Base-by-base conservation (phyloP, 495 filamentous ascomycete genomes). In the Venustampulla echinocandica region DNA sequence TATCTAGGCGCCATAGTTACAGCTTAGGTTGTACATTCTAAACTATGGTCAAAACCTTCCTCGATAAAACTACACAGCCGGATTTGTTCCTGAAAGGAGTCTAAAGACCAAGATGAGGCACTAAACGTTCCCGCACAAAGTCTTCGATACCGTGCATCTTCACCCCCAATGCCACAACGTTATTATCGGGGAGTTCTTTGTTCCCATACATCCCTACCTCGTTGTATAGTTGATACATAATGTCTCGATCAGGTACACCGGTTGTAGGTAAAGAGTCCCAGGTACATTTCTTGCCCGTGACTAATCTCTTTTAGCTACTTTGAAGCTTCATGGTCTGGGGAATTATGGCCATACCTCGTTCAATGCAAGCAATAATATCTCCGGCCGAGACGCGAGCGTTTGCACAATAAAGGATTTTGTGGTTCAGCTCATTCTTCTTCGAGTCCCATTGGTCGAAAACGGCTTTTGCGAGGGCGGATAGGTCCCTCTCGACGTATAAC, bases 171-270 rank as follows among this genome's bases (percentile, higher is more conserved):
- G 4, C 32, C 27, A 46, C 6, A 11, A 46, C 17, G 14, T 46
- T 46, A 13, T 34, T 10, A 34, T 46, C 43, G 18, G 43, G 43
- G 19, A 46, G 14, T 19, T 35, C 27, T 23, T 35, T 21, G 27
- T 13, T 19, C 18, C 14, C 6, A 36, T 46, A 46, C 43, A 46
- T 46, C 13, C 43, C 43, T 4, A 35, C 17, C 10, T 34, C 43
- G 23, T 46, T 46, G 20, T 46, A 46, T 46, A 46, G 32, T 27
- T 46, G 43, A 46, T 25, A 36, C 43, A 46, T 46, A 19, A 46
- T 46, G 27, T 46, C 43, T 19, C 43, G 43, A 46, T 46, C 43
- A 22, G 27, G 27, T 5, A 46, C 30, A 3, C 43, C 43, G 36
- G 43, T 46, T 35, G 43, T 46, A 35, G 43, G 43, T 20, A 36